A percentile compares a stretch with the other conserved stretches of the same genome.
Conservation (phyloP, 768 basidiomycete genomes). For the Leccinum rimulosum region DNA sequence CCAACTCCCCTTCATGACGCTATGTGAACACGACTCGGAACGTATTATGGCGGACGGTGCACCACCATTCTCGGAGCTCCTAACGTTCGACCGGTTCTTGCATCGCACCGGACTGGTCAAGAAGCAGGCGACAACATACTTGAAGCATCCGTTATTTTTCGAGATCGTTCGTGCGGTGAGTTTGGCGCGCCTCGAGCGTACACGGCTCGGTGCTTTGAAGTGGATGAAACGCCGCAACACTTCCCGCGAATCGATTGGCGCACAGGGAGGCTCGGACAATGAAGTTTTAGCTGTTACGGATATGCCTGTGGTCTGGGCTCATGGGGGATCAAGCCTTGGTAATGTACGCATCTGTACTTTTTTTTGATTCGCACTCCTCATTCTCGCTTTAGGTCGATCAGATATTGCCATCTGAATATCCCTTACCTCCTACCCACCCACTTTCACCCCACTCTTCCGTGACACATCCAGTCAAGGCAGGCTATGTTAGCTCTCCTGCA, state of each 20-base stretch:
- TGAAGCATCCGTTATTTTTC: constrained; percentile 45
- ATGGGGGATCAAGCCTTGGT: constrained; percentile 29
- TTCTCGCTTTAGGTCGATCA: constrained; percentile 31
- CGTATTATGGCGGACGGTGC: constrained; percentile 14
- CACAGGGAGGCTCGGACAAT: constrained; percentile 15
- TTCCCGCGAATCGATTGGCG: not conserved
- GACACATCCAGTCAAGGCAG: constrained; percentile 16
- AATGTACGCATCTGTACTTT: constrained; percentile 15
- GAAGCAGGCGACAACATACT: constrained; percentile 31
- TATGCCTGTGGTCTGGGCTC: constrained; percentile 13
- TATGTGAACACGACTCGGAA: constrained; percentile 15
- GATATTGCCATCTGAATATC: constrained; percentile 37
- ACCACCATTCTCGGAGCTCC: constrained; percentile 41
- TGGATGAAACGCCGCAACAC: constrained; percentile 19
- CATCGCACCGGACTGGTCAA: constrained; percentile 39
- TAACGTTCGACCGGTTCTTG: constrained; percentile 46
- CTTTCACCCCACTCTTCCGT: constrained; percentile 22
- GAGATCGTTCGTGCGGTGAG: constrained; percentile 33
- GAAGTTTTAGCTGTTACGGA: constrained; percentile 6
- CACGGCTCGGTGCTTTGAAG: constrained; percentile 18
- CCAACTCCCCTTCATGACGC: constrained; percentile 48
- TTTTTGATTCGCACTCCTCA: constrained; percentile 1
- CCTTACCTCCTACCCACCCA: constrained; percentile 22
- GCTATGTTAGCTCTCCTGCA: constrained; percentile 1
- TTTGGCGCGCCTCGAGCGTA: constrained; percentile 8